Conservation (phyloP, 768 basidiomycete genomes). For the Macrocybe gigantea region DNA sequence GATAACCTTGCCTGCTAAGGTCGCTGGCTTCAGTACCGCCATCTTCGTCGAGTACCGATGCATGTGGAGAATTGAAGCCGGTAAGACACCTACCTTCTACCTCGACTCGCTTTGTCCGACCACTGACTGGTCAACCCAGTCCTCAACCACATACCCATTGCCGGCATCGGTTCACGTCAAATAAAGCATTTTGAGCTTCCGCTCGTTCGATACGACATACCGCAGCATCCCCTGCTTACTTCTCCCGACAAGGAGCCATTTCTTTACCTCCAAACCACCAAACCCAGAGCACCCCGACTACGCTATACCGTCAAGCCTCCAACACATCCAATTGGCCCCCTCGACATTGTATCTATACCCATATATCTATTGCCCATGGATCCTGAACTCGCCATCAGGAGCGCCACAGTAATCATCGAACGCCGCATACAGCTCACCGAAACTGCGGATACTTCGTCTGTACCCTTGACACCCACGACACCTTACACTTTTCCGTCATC, state of each 20-base stretch:
- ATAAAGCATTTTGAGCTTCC: slow-evolving; percentile 67
- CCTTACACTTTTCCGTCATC: slow-evolving; percentile 15
- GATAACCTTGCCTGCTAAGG: slow-evolving; percentile 57
- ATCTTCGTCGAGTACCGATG: slow-evolving; percentile 75
- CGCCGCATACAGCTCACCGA: slow-evolving; percentile 64
- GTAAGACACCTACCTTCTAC: slow-evolving; percentile 31
- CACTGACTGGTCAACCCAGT: slow-evolving; percentile 34
- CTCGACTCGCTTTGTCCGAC: slow-evolving; percentile 4
- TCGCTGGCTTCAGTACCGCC: slow-evolving; percentile 62
- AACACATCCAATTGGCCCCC: slow-evolving; percentile 57
- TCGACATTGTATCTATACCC: slow-evolving; percentile 64
- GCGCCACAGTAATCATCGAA: slow-evolving; percentile 61
- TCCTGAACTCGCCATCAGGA: slow-evolving; percentile 49
- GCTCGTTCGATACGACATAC: slow-evolving; percentile 65
- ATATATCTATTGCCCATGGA: slow-evolving; percentile 59
- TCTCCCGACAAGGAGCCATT: slow-evolving; percentile 27
- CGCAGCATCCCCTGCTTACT: slow-evolving; percentile 29
- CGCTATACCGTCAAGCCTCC: slow-evolving; percentile 57
- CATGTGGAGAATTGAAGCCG: slow-evolving; percentile 80
- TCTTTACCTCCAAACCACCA: slow-evolving; percentile 38
- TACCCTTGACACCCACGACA: slow-evolving; percentile 14
- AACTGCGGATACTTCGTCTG: slow-evolving; percentile 14
- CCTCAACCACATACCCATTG: slow-evolving; percentile 59
- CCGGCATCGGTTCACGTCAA: slow-evolving; percentile 63
- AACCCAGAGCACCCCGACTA: slow-evolving; percentile 52